Evolutionary conservation across 305 asterid species (phyloP), one percentile per base, ranked within the genome.

Genomic region (Caryopteris hybrid): DNA sequence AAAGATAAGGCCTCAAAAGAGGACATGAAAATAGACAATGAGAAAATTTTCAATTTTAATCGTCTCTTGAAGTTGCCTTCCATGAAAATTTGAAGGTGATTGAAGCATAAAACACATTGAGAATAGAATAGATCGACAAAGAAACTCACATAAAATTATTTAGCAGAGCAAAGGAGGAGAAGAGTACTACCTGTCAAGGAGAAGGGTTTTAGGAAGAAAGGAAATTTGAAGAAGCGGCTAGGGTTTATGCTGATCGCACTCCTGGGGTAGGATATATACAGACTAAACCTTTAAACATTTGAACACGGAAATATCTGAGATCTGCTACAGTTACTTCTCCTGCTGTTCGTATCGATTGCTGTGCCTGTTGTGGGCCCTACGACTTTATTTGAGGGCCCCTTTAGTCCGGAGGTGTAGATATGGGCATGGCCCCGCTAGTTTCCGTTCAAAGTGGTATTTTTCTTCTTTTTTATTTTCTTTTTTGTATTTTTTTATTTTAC

Each of bases 181-280:
- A 11, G 7, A 21, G 16, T 52, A 80, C 83, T 52, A 80, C 85
- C 71, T 0, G 0, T 5, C 1, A 6, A 16, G 48, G n/a, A 21
- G 9, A 23, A 66, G 79, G 80, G 79, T 76, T 78, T 80, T 29
- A 61, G 71, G 17, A 66, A 52, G 42, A 33, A 29, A 0, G 66
- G 10, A 6, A 51, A 36, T 14, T 27, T 0, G 31, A 16, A 29
- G 57, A 20, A 75, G 81, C 79, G 83, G 87, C 85, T 79, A 82
- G 84, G 90, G 83, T 76, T 83, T 83, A 80, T 64, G 72, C 27
- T 53, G 48, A 56, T 67, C 10, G 21, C 7, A n/a, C 11, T 45
- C 48, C 43, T 47, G 39, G 6, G 8, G 34, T 36, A 2, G 17
- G 10, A 8, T 34, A 0, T 31, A 29, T 11, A 46, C 9, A 8